Conservation (phyloP, 2,329 filamentous ascomycete genomes). For the Tolypocladium paradoxum region DNA sequence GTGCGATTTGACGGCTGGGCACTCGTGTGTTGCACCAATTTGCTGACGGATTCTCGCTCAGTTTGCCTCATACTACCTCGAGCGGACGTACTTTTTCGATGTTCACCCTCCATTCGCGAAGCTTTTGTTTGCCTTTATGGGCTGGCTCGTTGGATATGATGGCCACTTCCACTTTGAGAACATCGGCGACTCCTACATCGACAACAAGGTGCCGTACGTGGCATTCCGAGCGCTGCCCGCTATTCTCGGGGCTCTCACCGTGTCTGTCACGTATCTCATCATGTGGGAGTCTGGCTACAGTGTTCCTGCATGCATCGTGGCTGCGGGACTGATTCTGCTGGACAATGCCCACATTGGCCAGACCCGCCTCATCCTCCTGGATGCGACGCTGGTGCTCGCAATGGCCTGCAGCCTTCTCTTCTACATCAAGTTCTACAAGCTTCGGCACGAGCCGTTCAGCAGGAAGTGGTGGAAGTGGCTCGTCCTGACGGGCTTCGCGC, state of each 20-base stretch:
- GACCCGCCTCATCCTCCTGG: slow-evolving; percentile 86
- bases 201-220: slow-evolving; percentile 94
- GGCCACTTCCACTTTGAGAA: slow-evolving; percentile 98
- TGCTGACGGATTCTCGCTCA: slow-evolving; percentile 16
- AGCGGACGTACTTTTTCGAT: slow-evolving; percentile 99
- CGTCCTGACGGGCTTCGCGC: slow-evolving; percentile 80
- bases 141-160: slow-evolving; percentile 95
- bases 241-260: slow-evolving; percentile 80
- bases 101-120: slow-evolving; percentile 97
- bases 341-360: slow-evolving; percentile 98
- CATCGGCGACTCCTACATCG: slow-evolving; percentile 96
- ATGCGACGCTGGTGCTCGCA: slow-evolving; percentile 86
- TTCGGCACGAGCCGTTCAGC: slow-evolving; percentile 77
- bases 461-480: slow-evolving; percentile 99
- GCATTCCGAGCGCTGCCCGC: slow-evolving; percentile 91
- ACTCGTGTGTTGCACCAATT: background rate
- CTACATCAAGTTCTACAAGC: slow-evolving; percentile 97
- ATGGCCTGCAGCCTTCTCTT: slow-evolving; percentile 91
- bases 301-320: slow-evolving; percentile 79
- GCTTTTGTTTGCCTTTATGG: slow-evolving; percentile 91
- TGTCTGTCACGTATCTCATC: slow-evolving; percentile 88
- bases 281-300: slow-evolving; percentile 99
- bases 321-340: slow-evolving; percentile 77
- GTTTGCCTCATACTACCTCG: slow-evolving; percentile 75
- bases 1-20: slow-evolving; percentile 36